These are phyloP conservation scores for Mrakia frigida DNA, from an alignment of 768 basidiomycete genomes.

Conservation along the genomic window DNA sequence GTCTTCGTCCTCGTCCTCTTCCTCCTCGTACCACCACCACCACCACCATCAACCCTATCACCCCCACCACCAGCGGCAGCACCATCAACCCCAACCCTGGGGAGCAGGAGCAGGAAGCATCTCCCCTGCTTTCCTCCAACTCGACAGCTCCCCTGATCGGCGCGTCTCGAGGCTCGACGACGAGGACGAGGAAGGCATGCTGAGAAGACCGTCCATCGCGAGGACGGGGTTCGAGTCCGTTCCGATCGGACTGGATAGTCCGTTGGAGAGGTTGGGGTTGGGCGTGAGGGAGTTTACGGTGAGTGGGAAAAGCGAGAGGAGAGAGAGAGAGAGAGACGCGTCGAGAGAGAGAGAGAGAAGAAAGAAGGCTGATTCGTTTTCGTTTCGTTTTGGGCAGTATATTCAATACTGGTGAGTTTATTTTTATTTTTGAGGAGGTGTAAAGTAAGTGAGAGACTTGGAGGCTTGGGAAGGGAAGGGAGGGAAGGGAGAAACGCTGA, in stretches of 20 bases:
- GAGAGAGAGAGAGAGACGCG: no score
- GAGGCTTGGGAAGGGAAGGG: no score
- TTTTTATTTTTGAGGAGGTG: no score
- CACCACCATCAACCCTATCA: no score
- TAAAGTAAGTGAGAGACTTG: no score
- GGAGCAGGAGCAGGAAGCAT: background rate
- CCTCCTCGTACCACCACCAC: no score
- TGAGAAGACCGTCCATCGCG: background rate
- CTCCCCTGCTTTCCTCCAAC: background rate
- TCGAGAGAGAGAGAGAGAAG: no score
- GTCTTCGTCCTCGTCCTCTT: background rate
- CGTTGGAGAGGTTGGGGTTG: conserved; percentile 1
- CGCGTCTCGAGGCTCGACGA: background rate
- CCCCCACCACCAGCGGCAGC: no score
- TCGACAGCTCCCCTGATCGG: background rate
- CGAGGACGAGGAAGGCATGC: background rate
- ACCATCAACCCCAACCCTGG: no score
- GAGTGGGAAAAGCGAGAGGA: background rate
- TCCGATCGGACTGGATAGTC: background rate
- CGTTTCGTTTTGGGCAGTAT: background rate
- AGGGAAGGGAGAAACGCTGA: background rate
- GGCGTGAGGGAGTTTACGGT: background rate
- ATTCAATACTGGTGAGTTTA: conserved; percentile 5
- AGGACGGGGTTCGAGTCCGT: background rate
- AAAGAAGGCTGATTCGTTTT: background rate